Evolutionary conservation across 352 stramenopile species (phyloP).

Genomic region (Globisporangium barbulae): DNA sequence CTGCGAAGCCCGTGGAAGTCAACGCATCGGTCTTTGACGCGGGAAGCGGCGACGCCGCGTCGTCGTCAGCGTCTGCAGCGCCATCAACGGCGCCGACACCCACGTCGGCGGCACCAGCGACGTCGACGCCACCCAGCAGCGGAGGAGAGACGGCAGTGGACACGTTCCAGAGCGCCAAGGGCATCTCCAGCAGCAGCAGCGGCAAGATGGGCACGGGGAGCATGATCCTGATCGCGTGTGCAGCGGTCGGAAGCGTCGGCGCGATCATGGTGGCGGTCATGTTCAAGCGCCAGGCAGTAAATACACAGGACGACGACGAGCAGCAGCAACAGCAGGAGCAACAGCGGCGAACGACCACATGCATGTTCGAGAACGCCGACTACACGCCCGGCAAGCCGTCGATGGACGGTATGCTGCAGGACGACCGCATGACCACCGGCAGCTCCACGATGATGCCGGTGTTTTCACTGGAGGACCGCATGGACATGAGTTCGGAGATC

Average conservation of each 20-base stretch:
- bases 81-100: background rate
- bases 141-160: constrained; percentile 14
- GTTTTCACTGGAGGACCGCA: constrained; percentile 11
- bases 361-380: constrained; percentile 17
- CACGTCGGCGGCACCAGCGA: background rate
- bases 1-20: constrained; percentile 13
- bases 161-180: constrained; percentile 15
- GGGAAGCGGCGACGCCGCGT: background rate
- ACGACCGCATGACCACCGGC: constrained; percentile 8
- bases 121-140: background rate
- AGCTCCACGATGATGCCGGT: constrained; percentile 16
- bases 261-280: constrained; percentile 13
- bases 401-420: constrained; percentile 18
- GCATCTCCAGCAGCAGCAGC: background rate
- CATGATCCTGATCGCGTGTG: background rate
- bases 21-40: background rate
- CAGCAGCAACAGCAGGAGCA: background rate
- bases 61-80: background rate
- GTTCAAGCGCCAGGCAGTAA: constrained; percentile 10
- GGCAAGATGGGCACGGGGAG: background rate
- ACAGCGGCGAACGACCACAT: constrained; percentile 11
- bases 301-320: constrained; percentile 5
- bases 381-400: constrained; percentile 12
- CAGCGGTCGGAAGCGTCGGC: constrained; percentile 3
- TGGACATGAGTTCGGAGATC: constrained; percentile 9